phyloP scores from a whole-genome alignment of 2,329 filamentous ascomycete species.

The Exophiala mesophila region DNA sequence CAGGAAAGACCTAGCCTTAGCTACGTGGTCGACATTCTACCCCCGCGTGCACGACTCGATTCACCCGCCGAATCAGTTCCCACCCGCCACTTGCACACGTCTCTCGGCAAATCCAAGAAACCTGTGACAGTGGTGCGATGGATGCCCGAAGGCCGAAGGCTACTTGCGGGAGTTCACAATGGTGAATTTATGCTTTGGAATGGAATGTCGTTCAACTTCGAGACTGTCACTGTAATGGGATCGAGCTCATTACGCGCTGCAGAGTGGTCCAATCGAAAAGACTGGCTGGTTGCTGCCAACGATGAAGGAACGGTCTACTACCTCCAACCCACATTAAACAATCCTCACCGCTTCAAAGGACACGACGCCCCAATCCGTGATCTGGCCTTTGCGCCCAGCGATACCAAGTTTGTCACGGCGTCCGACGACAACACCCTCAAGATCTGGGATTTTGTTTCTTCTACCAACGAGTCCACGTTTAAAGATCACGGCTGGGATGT shows the following conservation, averaged over 20 bases:
- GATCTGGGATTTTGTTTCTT: slow-evolving; percentile 91
- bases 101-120: slow-evolving; percentile 95
- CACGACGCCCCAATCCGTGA: slow-evolving; percentile 88
- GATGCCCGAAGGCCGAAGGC: slow-evolving; percentile 89
- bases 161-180: slow-evolving; percentile 90
- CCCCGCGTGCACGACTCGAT: slow-evolving; percentile 69
- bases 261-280: slow-evolving; percentile 88
- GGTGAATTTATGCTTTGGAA: slow-evolving; percentile 99
- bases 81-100: slow-evolving; percentile 95
- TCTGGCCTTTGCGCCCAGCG: slow-evolving; percentile 86
- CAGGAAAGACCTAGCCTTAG: slow-evolving; percentile 78
- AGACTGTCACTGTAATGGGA: slow-evolving; percentile 75
- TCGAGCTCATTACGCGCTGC: slow-evolving; percentile 70
- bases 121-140: slow-evolving; percentile 95
- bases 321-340: slow-evolving; percentile 99
- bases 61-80: slow-evolving; percentile 82
- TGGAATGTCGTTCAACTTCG: slow-evolving; percentile 97
- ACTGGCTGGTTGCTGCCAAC: slow-evolving; percentile 94
- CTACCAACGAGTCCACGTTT: slow-evolving; percentile 74
- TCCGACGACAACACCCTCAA: slow-evolving; percentile 91
- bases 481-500: slow-evolving; percentile 98
- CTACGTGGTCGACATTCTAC: slow-evolving; percentile 89
- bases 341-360: slow-evolving; percentile 88
- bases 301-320: slow-evolving; percentile 96
- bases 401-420: slow-evolving; percentile 92